Base-by-base conservation (phyloP, 1,139 yeast genomes). In the Yamadazyma diospyri region DNA sequence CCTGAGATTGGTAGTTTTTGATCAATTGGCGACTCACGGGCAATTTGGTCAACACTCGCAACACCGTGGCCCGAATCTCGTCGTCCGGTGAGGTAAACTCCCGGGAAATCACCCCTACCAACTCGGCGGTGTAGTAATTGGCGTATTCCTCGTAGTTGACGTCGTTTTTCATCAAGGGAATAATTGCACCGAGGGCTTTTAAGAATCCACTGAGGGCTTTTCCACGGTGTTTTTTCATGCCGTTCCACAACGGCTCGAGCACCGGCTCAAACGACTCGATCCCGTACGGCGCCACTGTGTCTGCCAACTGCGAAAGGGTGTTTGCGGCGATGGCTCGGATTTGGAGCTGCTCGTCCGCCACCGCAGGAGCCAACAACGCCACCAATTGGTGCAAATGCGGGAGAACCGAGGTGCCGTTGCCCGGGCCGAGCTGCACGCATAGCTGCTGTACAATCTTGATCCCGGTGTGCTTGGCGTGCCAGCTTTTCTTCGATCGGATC, bases 401-500 rank as follows among this genome's bases (percentile, higher is more conserved):
- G 25, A 89, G 57, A 0, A 88, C 71, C 3, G 63, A 46, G 6
- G 56, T 53, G 2, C 74, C 72, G 36, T 65, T 64, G 1, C 89
- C 87, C 16, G 81, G 72, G 0, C 95, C 95, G 45, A 80, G 58
- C 17, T 81, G 52, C 1, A 76, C 56, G 10, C 94, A 81, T 25
- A 87, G 69, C 47, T 86, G 94, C 49, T 85, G 94, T 13, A 88
- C 70, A 12, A 80, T 76, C 47, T 78, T 82, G 12, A 81, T 73
- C 39, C 97, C 97, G 0, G 96, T 86, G 44, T 86, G 95, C 30
- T 95, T 76, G 1, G 95, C 89, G 46, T 77, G 77, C 94, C 95
- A 83, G 35, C 80, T 77, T 50, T 81, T 84, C 48, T 78, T 81
- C 0, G 95, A 83, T 35, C 71, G 72, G 35, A 94, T 80, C 2